These are phyloP conservation scores for Rhododendron williamsianum DNA, from an alignment of 148 eudicot genomes.

Conservation along the genomic window DNA sequence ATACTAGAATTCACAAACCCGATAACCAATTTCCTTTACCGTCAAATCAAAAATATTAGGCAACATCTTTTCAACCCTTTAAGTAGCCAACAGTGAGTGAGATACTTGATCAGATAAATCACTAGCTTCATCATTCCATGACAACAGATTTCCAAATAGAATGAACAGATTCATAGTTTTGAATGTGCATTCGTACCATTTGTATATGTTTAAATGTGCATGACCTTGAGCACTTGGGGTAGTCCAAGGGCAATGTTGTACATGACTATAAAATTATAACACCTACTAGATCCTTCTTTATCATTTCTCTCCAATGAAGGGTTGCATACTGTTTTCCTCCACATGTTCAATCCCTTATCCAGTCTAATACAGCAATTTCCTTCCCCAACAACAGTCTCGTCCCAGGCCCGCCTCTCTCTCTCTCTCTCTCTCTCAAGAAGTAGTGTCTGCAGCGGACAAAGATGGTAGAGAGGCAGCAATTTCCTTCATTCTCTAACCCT, in stretches of 20 bases:
- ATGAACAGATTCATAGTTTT: not conserved
- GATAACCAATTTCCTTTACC: not conserved
- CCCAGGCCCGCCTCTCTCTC: too few species aligned
- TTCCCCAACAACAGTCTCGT: not conserved
- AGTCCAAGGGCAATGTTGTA: not conserved
- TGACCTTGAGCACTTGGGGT: not conserved
- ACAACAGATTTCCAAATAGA: not conserved
- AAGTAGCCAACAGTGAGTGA: not conserved
- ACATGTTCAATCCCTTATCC: not conserved
- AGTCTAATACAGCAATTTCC: not conserved
- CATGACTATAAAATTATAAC: not conserved
- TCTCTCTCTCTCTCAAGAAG: not conserved
- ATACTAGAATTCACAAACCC: not conserved
- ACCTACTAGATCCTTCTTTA: not conserved
- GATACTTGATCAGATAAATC: not conserved
- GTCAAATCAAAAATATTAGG: not conserved
- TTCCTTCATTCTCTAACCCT: too few species aligned
- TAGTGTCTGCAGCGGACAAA: too few species aligned
- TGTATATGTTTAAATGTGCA: not conserved
- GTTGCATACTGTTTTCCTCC: not conserved
- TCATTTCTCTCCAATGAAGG: not conserved
- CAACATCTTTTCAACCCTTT: not conserved
- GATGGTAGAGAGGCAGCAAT: too few species aligned
- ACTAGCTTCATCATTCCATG: not conserved
- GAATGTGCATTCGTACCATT: not conserved